These are phyloP conservation scores for Angomonas ambiguus DNA, from an alignment of 208 protist species.

Conservation along the genomic window DNA sequence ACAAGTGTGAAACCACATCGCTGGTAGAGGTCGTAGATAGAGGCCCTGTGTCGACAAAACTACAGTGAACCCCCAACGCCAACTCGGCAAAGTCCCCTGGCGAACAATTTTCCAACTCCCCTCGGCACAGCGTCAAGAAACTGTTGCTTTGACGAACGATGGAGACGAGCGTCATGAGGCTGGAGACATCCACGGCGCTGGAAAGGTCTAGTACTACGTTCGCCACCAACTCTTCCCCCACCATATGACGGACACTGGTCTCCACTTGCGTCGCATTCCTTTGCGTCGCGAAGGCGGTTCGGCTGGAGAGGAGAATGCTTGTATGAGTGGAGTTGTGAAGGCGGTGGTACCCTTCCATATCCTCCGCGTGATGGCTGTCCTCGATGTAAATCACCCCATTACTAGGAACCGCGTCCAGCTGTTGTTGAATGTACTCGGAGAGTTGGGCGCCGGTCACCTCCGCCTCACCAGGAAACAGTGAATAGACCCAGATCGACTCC, in stretches of 20 bases:
- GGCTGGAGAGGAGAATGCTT: conserved; percentile 13
- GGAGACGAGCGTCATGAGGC: conserved; percentile 18
- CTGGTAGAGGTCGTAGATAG: not conserved
- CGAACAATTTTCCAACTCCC: not conserved
- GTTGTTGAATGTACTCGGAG: conserved; percentile 62
- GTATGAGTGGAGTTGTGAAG: conserved; percentile 34
- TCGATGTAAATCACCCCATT: conserved; percentile 50
- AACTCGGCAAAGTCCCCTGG: conserved; percentile 17
- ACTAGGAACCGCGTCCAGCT: conserved; percentile 26
- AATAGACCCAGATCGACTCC: conserved; percentile 29
- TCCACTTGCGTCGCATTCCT: not conserved
- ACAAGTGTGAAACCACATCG: not conserved
- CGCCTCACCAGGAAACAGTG: conserved; percentile 54
- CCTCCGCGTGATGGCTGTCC: conserved; percentile 57
- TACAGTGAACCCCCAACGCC: conserved; percentile 16
- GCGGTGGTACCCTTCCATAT: conserved; percentile 40
- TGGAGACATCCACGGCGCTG: conserved; percentile 5
- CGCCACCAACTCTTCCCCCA: not conserved
- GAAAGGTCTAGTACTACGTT: not conserved
- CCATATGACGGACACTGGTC: not conserved
- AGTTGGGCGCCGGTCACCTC: conserved; percentile 69
- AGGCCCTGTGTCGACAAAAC: conserved; percentile 11
- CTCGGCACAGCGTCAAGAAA: not conserved
- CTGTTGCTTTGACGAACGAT: not conserved
- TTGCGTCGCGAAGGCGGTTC: not conserved